phyloP scores from a whole-genome alignment of 257 asterid genomes.

The Linaria vulgaris region DNA sequence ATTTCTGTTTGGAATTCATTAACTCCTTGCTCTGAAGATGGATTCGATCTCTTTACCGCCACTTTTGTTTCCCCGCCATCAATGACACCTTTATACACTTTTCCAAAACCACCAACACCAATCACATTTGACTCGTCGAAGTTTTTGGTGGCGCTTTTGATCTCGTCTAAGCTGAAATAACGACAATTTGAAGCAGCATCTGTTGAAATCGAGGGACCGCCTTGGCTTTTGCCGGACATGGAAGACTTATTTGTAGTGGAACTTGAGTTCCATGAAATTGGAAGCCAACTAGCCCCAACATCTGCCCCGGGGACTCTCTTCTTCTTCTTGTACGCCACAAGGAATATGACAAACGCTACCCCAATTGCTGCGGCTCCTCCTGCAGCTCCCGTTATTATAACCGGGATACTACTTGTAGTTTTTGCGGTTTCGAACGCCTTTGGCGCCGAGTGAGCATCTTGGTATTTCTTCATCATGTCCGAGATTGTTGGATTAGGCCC shows the following conservation, averaged over 20 bases:
- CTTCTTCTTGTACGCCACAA: conserved; percentile 47
- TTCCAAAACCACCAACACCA: conserved; percentile 94
- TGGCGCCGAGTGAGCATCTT: conserved; percentile 32
- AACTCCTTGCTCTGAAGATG: conserved; percentile 86
- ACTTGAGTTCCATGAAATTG: conserved; percentile 64
- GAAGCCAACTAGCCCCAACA: conserved; percentile 65
- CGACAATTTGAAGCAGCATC: conserved; percentile 85
- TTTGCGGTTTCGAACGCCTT: conserved; percentile 24
- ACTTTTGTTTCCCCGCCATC: conserved; percentile 57
- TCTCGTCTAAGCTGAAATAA: conserved; percentile 72
- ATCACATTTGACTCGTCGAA: conserved; percentile 83
- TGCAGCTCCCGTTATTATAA: conserved; percentile 63
- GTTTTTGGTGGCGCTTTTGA: conserved; percentile 67
- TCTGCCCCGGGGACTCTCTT: conserved; percentile 38
- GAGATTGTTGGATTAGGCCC: conserved; percentile 83
- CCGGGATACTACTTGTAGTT: conserved; percentile 21
- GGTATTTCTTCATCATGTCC: conserved; percentile 66
- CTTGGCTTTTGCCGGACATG: conserved; percentile 39
- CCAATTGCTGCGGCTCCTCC: conserved; percentile 85
- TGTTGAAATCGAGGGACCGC: conserved; percentile 53
- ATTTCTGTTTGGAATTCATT: conserved; percentile 84
- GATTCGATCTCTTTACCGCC: conserved; percentile 85
- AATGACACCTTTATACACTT: conserved; percentile 75
- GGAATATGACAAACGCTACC: conserved; percentile 53
- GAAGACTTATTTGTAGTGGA: conserved; percentile 52